These are phyloP conservation scores for Vitis amurensis DNA, from an alignment of 164 flowering plant species.

Conservation along the genomic window DNA sequence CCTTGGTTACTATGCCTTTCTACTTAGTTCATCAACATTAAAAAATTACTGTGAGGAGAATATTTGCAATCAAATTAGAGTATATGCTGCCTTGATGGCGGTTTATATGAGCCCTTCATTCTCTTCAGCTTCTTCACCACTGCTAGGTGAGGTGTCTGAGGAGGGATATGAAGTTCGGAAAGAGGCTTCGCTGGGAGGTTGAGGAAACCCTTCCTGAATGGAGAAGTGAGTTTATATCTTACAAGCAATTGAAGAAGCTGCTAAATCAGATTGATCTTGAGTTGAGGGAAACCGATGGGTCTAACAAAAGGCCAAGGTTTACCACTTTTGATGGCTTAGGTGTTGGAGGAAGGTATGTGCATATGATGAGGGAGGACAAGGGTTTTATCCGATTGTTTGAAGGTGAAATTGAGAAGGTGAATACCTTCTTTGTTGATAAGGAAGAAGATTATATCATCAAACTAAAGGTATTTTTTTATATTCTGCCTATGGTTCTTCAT, in stretches of 20 bases:
- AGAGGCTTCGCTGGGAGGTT: constrained; percentile 16
- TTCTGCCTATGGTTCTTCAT: not conserved
- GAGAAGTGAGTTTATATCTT: constrained; percentile 17
- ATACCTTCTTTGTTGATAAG: constrained; percentile 16
- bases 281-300: not conserved
- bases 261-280: constrained; percentile 12
- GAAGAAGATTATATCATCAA: constrained; percentile 20
- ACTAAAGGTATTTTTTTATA: constrained; percentile 15
- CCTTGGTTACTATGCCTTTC: too few species aligned
- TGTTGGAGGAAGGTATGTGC: not conserved
- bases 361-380: not conserved
- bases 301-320: not conserved
- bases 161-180: constrained; percentile 18
- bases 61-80: not conserved
- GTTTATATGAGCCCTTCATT: not conserved
- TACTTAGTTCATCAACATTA: too few species aligned
- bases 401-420: constrained; percentile 18
- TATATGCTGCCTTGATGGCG: not conserved
- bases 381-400: constrained; percentile 15
- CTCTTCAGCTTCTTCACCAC: not conserved
- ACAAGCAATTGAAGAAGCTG: constrained; percentile 24
- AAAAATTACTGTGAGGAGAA: not conserved
- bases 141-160: not conserved
- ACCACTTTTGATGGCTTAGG: not conserved
- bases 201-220: constrained; percentile 20